These are phyloP conservation scores for Aegilops tauschii DNA, from an alignment of 176 grass and related monocot species.

Conservation along the genomic window DNA sequence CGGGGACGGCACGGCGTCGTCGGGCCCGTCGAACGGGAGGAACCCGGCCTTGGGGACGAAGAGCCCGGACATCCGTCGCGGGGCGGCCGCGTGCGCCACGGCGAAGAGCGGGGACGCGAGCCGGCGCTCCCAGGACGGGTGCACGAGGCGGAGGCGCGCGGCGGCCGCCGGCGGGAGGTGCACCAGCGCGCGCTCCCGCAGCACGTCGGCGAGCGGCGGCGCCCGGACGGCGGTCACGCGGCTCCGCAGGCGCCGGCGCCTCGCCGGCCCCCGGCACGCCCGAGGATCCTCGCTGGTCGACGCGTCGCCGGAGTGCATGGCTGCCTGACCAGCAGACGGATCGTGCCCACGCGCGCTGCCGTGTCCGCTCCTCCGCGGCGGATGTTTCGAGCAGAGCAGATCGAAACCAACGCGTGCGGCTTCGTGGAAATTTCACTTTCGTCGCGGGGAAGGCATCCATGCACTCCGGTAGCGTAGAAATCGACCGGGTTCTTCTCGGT, in stretches of 20 bases:
- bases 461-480: too few species aligned
- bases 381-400: background rate
- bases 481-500: too few species aligned
- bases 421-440: too few species aligned
- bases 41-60: slow-evolving; percentile 17
- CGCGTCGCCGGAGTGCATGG: slow-evolving; percentile 5
- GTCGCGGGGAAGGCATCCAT: too few species aligned
- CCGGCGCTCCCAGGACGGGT: slow-evolving; percentile 24
- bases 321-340: background rate
- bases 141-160: slow-evolving; percentile 40
- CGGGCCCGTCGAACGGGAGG: slow-evolving; percentile 23
- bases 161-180: slow-evolving; percentile 28
- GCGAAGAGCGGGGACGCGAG: slow-evolving; percentile 55
- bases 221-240: background rate
- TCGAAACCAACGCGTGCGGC: too few species aligned
- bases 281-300: background rate
- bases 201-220: slow-evolving; percentile 39
- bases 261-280: background rate
- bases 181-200: slow-evolving; percentile 44
- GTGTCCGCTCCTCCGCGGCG: background rate
- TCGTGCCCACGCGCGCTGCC: background rate
- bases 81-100: slow-evolving; percentile 33
- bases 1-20: slow-evolving; percentile 31
- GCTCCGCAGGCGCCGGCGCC: background rate
- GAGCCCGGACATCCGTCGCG: slow-evolving; percentile 26